Conservation (phyloP, 441 rosid species). For the Erodium chrysanthum region DNA sequence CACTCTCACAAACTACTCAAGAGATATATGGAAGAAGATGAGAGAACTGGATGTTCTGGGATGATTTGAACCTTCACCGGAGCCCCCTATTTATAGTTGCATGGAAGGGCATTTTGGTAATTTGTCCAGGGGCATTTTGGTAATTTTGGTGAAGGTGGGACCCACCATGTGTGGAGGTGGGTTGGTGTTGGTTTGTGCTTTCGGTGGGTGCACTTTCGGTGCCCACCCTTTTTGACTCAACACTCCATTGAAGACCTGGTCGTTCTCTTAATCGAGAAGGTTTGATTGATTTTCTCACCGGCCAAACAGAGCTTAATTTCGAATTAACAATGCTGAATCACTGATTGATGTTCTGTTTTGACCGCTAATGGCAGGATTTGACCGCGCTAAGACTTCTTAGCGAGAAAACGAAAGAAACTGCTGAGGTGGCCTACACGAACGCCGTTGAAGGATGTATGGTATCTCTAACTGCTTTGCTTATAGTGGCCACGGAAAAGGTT, state of each 20-base stretch:
- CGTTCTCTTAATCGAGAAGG: slow-evolving; percentile 53
- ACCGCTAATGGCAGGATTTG: slow-evolving; percentile 37
- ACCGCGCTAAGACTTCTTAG: slow-evolving; percentile 41
- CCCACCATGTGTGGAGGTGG: no score
- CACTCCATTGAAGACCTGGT: slow-evolving; percentile 52
- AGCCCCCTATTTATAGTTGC: no score
- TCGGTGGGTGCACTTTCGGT: no score
- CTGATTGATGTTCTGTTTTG: not conserved
- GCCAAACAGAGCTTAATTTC: slow-evolving; percentile 6
- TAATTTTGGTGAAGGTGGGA: no score
- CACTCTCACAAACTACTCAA: no score
- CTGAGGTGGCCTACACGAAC: slow-evolving; percentile 41
- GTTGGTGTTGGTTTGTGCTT: no score
- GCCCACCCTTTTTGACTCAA: no score
- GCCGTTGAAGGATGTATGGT: slow-evolving; percentile 48
- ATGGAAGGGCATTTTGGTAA: no score
- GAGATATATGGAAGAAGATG: no score
- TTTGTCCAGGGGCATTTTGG: no score
- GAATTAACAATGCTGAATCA: not conserved
- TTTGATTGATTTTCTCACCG: slow-evolving; percentile 15
- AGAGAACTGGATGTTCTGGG: no score
- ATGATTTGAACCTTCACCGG: no score
- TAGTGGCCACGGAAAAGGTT: slow-evolving; percentile 47
- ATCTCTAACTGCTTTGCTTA: slow-evolving; percentile 42
- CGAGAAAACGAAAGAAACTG: slow-evolving; percentile 48